Evolutionary conservation across 495 filamentous ascomycete species (phyloP), one percentile per base, ranked within the genome.

Genomic region (Eremomyces bilateralis): DNA sequence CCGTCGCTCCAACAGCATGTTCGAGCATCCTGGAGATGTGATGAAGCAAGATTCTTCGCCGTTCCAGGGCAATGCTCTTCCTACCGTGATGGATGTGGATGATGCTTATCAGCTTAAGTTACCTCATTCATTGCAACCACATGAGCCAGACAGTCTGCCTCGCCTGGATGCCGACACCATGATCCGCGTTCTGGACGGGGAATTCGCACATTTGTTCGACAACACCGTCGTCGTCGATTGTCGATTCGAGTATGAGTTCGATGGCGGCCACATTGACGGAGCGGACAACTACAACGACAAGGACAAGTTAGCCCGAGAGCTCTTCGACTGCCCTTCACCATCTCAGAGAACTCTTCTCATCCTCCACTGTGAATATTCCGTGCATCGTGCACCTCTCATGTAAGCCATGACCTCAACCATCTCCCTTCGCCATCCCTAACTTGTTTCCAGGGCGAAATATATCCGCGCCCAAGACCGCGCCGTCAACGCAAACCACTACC

Each of bases 321-420:
- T 99, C 6, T 91, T 99, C 52, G n/a, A n/a, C n/a, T n/a, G n/a
- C n/a, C n/a, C n/a, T n/a, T n/a, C n/a, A n/a, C n/a, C n/a, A n/a
- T n/a, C n/a, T n/a, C 58, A 66, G 30, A 75, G 71, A 35, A 84
- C 80, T 0, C 62, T 92, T 4, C 49, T 99, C 31, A 73, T 99
- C 37, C 74, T 99, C 42, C 90, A 99, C 55, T 99, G 90, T 64
- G 90, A 99, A 50, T 99, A 94, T 52, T 95, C 88, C 17, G 84
- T 80, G 21, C 85, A 93, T 56, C 79, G 88, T 17, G 88, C 88
- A n/a, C 88, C 88, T 18, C 76, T 92, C 45, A 94, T 95, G 84
- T 56, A 53, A 44, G 53, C 22, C 17, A 17, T 43, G 55, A 58
- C 43, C 37, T 20, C 21, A 34, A 18, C 12, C 12, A 2, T 2